Evolutionary conservation across 352 stramenopile genomes (phyloP), one percentile per base, ranked within the genome.

Genomic region (Pythium angustatum): DNA sequence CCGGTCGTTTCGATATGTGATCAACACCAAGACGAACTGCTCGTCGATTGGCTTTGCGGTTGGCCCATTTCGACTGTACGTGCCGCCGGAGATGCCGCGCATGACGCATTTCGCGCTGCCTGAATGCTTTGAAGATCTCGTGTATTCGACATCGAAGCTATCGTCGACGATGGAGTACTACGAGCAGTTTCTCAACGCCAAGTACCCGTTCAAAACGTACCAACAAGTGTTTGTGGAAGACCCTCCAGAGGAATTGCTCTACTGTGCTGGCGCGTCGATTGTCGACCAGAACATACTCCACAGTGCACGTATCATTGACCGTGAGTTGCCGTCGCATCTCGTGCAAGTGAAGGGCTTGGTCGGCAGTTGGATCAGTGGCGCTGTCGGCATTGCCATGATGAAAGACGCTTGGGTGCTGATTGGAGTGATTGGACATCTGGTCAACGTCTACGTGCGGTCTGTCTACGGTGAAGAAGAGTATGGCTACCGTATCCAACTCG

Each of bases 151-250:
- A 30, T 81, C 79, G 15, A 90, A 85, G 56, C 65, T 91, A 30
- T 72, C 85, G 22, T 92, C 82, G 17, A 77, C 81, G 3, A 88
- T 93, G 75, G 77, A 79, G 65, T 93, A 91, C 64, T 93, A 88
- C 71, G 84, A 95, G 63, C 73, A 77, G 26, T 81, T 73, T 30
- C 64, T 95, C 36, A 88, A 86, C 27, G 68, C 75, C 19, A 75
- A 75, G 62, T 95, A 93, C 51, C 86, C 86, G 51, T 93, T 93
- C 67, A 90, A 91, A 64, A 93, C 83, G 38, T 95, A 95, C 62
- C 79, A 92, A 72, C 86, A 95, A 52, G 83, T 95, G 34, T 95
- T 93, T 71, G 83, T 95, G 5, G 84, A 95, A 54, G 86, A 95
- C 49, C 78, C 86, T 2, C 83, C 86, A 0, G 83, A 93, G 54